Evolutionary conservation across 1,139 yeast species (phyloP).

Genomic region (Tardiomyces blankii): DNA sequence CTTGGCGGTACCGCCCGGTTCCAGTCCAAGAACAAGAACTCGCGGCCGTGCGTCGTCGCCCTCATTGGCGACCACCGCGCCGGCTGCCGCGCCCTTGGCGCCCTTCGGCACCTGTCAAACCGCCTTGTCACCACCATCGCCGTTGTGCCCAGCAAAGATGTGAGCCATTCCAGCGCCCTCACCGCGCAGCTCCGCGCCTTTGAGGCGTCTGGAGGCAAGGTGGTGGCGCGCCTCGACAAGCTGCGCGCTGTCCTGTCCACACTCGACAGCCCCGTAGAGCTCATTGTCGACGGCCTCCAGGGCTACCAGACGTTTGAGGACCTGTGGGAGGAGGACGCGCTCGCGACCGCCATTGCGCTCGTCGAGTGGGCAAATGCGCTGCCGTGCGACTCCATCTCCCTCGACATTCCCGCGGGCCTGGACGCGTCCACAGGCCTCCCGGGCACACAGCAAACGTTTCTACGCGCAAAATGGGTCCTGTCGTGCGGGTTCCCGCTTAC

Average conservation of each 20-base stretch:
- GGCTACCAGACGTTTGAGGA: slow-evolving; percentile 60
- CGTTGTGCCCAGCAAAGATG: slow-evolving; percentile 29
- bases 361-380: slow-evolving; percentile 61
- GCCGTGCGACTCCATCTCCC: slow-evolving; percentile 45
- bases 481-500: slow-evolving; percentile 68
- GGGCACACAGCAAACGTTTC: slow-evolving; percentile 6
- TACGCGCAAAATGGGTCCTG: slow-evolving; percentile 42
- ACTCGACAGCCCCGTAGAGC: slow-evolving; percentile 61
- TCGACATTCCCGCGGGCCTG: slow-evolving; percentile 77
- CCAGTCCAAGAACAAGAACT: slow-evolving; percentile 52
- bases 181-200: slow-evolving; percentile 42
- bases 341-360: slow-evolving; percentile 34
- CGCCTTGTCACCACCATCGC: slow-evolving; percentile 64
- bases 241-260: slow-evolving; percentile 26
- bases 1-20: slow-evolving; percentile 62
- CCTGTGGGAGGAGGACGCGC: slow-evolving; percentile 35
- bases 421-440: slow-evolving; percentile 73
- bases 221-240: slow-evolving; percentile 29
- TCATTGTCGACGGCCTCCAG: slow-evolving; percentile 71
- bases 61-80: slow-evolving; percentile 65
- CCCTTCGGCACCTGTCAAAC: slow-evolving; percentile 71
- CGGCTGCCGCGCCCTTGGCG: slow-evolving; percentile 66
- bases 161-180: slow-evolving; percentile 13
- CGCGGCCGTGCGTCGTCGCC: slow-evolving; percentile 66
- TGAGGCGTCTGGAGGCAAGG: slow-evolving; percentile 42